A percentile compares a stretch with the other conserved stretches of the same genome.
phyloP scores from a whole-genome alignment of 2,329 filamentous ascomycete genomes.

The Anthostomella pinea region DNA sequence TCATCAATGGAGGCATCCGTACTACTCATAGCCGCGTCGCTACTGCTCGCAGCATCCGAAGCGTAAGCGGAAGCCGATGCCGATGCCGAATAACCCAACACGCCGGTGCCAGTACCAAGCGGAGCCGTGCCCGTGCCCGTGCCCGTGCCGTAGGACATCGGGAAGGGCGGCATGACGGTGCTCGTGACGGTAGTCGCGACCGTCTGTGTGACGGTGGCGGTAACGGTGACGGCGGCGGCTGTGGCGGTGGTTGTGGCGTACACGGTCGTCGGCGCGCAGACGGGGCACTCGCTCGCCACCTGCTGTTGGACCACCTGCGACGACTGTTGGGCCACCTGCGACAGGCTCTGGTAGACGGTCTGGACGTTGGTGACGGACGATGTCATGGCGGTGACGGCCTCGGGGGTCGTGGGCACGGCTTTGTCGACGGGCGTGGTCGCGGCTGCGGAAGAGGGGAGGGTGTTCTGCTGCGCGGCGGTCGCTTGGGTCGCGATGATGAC shows the following conservation, averaged over 20 bases:
- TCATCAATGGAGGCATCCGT: too few relatives aligned
- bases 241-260: slow-evolving; percentile 23
- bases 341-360: slow-evolving; percentile 11
- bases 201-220: slow-evolving; percentile 17
- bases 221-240: slow-evolving; percentile 4
- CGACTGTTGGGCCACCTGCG: slow-evolving; percentile 4
- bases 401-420: not conserved
- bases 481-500: too few relatives aligned
- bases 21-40: too few relatives aligned
- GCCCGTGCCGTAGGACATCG: slow-evolving; percentile 18
- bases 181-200: slow-evolving; percentile 20
- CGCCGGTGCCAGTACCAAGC: slow-evolving; percentile 7
- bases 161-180: slow-evolving; percentile 28
- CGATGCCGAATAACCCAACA: slow-evolving; percentile 1
- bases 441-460: not conserved
- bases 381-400: slow-evolving; percentile 16
- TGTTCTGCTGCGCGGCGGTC: too few relatives aligned
- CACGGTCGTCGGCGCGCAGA: slow-evolving; percentile 24
- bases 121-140: slow-evolving; percentile 6
- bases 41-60: too few relatives aligned
- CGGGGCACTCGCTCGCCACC: slow-evolving; percentile 9
- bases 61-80: too few relatives aligned
- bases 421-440: not conserved
- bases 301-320: not conserved
- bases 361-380: slow-evolving; percentile 11